A percentile compares a stretch with the other conserved stretches of the same genome.
These are phyloP conservation scores for Phyllosticta citriasiana DNA, from an alignment of 2,329 filamentous ascomycete species.

Conservation along the genomic window DNA sequence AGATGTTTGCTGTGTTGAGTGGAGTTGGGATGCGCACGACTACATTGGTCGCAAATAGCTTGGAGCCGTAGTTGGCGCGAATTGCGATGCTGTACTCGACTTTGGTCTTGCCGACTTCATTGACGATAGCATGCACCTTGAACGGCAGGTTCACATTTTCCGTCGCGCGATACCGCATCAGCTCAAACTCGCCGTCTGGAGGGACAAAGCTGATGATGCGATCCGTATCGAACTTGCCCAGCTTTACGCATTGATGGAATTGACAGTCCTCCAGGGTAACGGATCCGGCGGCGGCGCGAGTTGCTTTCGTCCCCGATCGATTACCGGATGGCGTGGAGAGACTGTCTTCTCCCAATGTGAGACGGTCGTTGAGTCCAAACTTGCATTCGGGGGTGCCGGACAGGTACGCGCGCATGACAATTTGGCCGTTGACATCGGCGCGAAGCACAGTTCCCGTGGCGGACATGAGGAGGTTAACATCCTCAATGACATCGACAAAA, in stretches of 20 bases:
- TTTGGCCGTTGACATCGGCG: conserved; percentile 93
- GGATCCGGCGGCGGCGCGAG: conserved; percentile 87
- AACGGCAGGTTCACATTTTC: conserved; percentile 98
- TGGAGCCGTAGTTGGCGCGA: conserved; percentile 90
- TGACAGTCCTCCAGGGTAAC: conserved; percentile 97
- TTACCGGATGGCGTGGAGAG: conserved; percentile 62
- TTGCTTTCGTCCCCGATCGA: conserved; percentile 72
- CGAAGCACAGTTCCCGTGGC: conserved; percentile 89
- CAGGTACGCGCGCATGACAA: conserved; percentile 96
- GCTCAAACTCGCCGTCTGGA: conserved; percentile 93
- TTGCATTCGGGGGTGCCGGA: conserved; percentile 97
- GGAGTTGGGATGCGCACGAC: conserved; percentile 90
- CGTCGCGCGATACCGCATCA: conserved; percentile 96
- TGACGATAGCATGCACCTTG: conserved; percentile 97
- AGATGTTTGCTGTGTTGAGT: conserved; percentile 90
- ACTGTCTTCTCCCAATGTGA: conserved; percentile 64
- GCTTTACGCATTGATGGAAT: conserved; percentile 97
- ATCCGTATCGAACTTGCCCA: conserved; percentile 93
- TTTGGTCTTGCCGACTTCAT: conserved; percentile 92
- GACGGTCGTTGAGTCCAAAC: conserved; percentile 91
- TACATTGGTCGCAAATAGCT: conserved; percentile 95
- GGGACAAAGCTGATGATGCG: conserved; percentile 95
- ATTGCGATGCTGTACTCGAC: conserved; percentile 98
- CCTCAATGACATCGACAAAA: conserved; percentile 98
- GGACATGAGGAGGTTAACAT: conserved; percentile 98